Conservation (phyloP, 768 basidiomycete species). For the Pleurotus ostreatus region DNA sequence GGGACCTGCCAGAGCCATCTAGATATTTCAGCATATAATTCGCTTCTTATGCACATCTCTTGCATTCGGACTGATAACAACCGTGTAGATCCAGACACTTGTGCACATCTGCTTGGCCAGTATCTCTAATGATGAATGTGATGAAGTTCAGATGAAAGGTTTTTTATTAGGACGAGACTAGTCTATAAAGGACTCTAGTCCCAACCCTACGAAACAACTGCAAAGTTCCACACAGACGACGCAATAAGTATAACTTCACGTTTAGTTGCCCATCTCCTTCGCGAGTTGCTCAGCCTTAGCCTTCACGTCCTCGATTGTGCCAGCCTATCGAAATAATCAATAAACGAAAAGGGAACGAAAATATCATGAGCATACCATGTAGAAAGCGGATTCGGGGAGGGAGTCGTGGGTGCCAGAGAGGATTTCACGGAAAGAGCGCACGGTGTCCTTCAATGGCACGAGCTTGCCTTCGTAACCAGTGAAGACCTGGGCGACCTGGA, state of each 20-base stretch:
- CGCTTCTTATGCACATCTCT: not conserved
- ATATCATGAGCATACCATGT: constrained; percentile 60
- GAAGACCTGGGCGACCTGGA: constrained; percentile 99
- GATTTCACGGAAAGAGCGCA: constrained; percentile 98
- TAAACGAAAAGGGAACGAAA: not conserved
- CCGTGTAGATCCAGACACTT: too few species aligned
- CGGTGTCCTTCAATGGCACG: constrained; percentile 92
- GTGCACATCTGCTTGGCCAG: too few species aligned
- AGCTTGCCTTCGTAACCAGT: constrained; percentile 99
- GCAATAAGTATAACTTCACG: not conserved
- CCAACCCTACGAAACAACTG: not conserved
- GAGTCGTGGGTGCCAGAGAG: constrained; percentile 84
- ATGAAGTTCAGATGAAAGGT: not conserved
- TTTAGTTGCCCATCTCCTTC: constrained; percentile 79
- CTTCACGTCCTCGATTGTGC: constrained; percentile 97
- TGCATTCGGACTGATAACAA: too few species aligned
- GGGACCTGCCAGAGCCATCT: constrained; percentile 45
- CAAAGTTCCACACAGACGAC: not conserved
- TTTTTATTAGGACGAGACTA: constrained; percentile 7
- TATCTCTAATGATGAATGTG: too few species aligned
- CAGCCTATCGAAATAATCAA: constrained; percentile 38
- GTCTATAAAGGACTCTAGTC: constrained; percentile 1
- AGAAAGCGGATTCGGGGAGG: constrained; percentile 96
- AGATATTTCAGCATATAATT: constrained; percentile 11
- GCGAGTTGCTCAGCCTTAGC: constrained; percentile 95